Evolutionary conservation across 805 yeast species (phyloP).

Genomic region (Lipomyces starkeyi): DNA sequence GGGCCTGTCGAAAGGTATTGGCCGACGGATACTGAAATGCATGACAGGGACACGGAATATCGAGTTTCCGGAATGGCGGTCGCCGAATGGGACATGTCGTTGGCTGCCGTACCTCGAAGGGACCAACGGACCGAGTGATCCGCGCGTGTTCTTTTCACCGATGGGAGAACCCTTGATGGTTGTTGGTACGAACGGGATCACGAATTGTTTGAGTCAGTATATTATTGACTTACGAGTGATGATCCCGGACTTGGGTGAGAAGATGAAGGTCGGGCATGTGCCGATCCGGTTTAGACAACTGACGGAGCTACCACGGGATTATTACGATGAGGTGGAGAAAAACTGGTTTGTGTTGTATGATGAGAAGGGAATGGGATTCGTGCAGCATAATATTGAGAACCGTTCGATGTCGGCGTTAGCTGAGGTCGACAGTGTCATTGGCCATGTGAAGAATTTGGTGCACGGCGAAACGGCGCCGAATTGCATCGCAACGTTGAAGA

Average conservation of each 20-base stretch:
- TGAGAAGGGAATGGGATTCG: constrained; percentile 22
- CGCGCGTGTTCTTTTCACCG: constrained; percentile 31
- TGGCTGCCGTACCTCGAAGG: constrained; percentile 1
- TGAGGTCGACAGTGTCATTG: neutral
- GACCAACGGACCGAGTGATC: constrained; percentile 24
- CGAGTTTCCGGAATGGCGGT: constrained; percentile 12
- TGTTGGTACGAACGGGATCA: constrained; percentile 21
- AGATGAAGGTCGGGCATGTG: constrained; percentile 20
- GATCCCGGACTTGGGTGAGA: constrained; percentile 25
- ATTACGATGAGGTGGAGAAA: constrained; percentile 20
- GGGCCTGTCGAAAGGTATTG: constrained; percentile 12
- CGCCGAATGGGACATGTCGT: constrained; percentile 21
- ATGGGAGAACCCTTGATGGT: constrained; percentile 33
- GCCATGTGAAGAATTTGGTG: neutral
- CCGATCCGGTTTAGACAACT: constrained; percentile 23
- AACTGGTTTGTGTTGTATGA: constrained; percentile 33
- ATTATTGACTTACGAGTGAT: constrained; percentile 27
- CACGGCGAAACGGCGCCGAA: neutral
- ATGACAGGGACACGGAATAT: neutral
- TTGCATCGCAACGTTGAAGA: constrained; percentile 11
- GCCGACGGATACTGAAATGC: constrained; percentile 21
- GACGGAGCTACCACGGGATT: constrained; percentile 20
- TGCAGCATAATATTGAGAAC: constrained; percentile 20
- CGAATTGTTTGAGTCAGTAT: constrained; percentile 26
- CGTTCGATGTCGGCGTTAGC: constrained; percentile 19